Evolutionary conservation across 805 yeast genomes (phyloP).

Genomic region (Kazachstania kunashirensis): DNA sequence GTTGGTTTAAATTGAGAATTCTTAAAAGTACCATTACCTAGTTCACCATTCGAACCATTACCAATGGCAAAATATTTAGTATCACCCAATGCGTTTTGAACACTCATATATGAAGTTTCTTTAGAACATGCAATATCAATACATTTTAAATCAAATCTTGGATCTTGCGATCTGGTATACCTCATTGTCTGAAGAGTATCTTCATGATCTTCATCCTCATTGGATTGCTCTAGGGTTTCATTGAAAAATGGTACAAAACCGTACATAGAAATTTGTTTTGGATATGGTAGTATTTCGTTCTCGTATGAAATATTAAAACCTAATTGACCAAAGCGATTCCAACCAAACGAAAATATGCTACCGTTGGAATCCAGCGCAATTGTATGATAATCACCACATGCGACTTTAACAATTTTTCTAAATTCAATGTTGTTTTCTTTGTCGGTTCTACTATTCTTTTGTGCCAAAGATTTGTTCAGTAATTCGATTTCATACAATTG

Average conservation of each 20-base stretch:
- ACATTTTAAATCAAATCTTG: conserved; percentile 38
- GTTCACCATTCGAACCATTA: conserved; percentile 74
- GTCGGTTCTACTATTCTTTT: background rate
- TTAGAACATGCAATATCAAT: conserved; percentile 59
- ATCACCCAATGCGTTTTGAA: conserved; percentile 20
- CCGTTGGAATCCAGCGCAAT: conserved; percentile 62
- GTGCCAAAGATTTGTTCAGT: conserved; percentile 17
- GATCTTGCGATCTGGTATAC: background rate
- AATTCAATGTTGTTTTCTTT: background rate
- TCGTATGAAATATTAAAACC: conserved; percentile 59
- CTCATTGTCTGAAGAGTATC: background rate
- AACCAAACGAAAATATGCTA: conserved; percentile 76
- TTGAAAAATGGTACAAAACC: conserved; percentile 32
- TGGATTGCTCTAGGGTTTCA: too few species aligned
- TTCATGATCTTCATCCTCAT: conserved; percentile 26
- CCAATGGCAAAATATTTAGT: conserved; percentile 54
- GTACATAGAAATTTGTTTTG: conserved; percentile 40
- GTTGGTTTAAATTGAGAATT: conserved; percentile 67
- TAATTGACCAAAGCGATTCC: conserved; percentile 75
- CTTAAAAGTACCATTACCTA: conserved; percentile 67
- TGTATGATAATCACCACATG: conserved; percentile 68
- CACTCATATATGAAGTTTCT: conserved; percentile 47
- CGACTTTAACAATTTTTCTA: conserved; percentile 46
- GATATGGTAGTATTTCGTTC: conserved; percentile 62
- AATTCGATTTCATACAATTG: conserved; percentile 38